Conservation (phyloP, 306 rosid genomes). For the Prunus davidiana region DNA sequence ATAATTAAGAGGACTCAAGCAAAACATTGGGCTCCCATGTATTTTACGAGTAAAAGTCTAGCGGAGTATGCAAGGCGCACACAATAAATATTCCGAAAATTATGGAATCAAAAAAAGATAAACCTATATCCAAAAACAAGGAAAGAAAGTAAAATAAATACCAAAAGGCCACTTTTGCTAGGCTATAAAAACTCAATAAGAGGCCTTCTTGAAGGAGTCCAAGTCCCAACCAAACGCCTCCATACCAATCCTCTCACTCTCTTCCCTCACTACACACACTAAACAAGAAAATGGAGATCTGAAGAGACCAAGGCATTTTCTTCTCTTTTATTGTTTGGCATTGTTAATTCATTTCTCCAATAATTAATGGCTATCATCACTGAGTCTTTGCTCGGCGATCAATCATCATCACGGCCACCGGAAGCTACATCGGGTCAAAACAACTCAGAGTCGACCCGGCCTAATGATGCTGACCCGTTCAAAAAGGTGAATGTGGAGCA, state of each 20-base stretch:
- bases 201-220: neutral
- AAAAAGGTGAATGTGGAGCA: neutral
- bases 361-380: constrained; percentile 21
- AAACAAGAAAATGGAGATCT: neutral
- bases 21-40: neutral
- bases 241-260: neutral
- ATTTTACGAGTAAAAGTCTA: neutral
- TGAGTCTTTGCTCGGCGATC: neutral
- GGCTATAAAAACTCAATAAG: neutral
- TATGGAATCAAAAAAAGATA: neutral
- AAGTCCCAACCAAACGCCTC: constrained; percentile 1
- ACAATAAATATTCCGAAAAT: neutral
- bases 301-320: neutral
- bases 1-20: neutral
- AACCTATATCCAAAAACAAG: neutral
- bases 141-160: neutral
- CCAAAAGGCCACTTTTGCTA: neutral
- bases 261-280: neutral
- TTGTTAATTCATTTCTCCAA: neutral
- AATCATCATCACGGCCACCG: neutral
- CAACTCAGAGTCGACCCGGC: neutral
- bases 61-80: neutral
- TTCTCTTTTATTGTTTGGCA: neutral
- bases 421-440: neutral
- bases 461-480: neutral